Evolutionary conservation across 371 early-diverging fungal genomes (phyloP), one percentile per base, ranked within the genome.

Genomic region (Umbelopsis sp.): DNA sequence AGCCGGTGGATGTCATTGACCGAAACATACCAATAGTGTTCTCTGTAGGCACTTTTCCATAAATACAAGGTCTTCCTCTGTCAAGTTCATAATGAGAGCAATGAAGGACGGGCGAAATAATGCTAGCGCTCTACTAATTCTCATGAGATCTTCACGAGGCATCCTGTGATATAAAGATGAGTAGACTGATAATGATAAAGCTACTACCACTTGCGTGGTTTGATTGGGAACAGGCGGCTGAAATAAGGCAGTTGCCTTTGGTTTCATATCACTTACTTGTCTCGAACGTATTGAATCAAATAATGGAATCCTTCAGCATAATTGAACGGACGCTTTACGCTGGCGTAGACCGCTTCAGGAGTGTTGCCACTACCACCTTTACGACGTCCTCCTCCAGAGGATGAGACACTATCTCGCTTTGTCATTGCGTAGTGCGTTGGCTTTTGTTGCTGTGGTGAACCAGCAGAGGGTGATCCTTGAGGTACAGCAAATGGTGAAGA

Each of bases 21-120:
- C 18, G 48, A 48, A 24, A 16, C 45, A 74, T 80, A 91, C 92
- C 69, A 94, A 76, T 72, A 95, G 74, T 6, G 95, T 95, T 41
- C 97, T 83, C 74, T 95, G 96, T 67, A 97, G 92, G 73, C 95
- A 94, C 74, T 93, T 91, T 77, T 97, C 97, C 93, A 94, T 93
- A 72, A 96, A 95, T 22, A 95, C 81, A 75, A 97, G 78, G 69
- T 97, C 97, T 69, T 96, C 94, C 69, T 92, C 93, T 18, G 94
- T 93, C 72, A 97, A 81, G 70, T 94, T 93, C 92, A 93, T 94
- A 72, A 95, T 92, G 52, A 93, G 84, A 5, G 95, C 94, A 72
- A 97, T 89, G 74, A 95, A 94, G 0, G 93, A 92, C 32, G 97
- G 97, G n/a, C 97, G 87, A 78, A 96, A 95, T 68, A 89, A 84